Conservation (phyloP, 345 rosid species). For the Brassica nigra region DNA sequence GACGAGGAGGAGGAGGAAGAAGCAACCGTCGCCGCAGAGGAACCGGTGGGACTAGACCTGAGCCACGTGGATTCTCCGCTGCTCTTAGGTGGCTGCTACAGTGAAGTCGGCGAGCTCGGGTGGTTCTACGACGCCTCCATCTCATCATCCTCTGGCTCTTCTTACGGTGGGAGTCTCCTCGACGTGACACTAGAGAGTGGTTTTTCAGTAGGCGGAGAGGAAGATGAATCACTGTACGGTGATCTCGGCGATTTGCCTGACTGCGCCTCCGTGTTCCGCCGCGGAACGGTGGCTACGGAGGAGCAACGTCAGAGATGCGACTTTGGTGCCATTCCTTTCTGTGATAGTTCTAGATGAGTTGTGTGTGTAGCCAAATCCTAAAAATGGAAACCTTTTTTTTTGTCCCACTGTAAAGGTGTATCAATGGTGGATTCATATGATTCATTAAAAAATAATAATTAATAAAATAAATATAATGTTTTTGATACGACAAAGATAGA, state of each 20-base stretch:
- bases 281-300: conserved; percentile 33
- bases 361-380: conserved; percentile 17
- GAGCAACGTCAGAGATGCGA: conserved; percentile 41
- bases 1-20: conserved; percentile 31
- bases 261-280: conserved; percentile 62
- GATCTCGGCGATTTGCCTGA: conserved; percentile 82
- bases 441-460: conserved; percentile 24
- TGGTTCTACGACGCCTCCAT: conserved; percentile 62
- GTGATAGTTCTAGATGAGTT: conserved; percentile 47
- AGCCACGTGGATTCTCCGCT: conserved; percentile 46
- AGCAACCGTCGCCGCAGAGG: conserved; percentile 4
- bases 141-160: conserved; percentile 41
- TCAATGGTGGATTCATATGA: conserved; percentile 34
- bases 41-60: conserved; percentile 33
- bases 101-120: conserved; percentile 47
- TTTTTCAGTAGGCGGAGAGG: conserved; percentile 39
- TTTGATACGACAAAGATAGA: background rate
- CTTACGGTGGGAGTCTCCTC: conserved; percentile 34
- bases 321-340: conserved; percentile 44
- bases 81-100: conserved; percentile 41
- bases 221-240: conserved; percentile 64
- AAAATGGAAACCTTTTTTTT: background rate
- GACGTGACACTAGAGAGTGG: conserved; percentile 40
- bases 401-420: conserved; percentile 35
- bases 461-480: conserved; percentile 10